These are phyloP conservation scores for Penicillium verhagenii DNA, from an alignment of 495 filamentous ascomycete species.

Conservation along the genomic window DNA sequence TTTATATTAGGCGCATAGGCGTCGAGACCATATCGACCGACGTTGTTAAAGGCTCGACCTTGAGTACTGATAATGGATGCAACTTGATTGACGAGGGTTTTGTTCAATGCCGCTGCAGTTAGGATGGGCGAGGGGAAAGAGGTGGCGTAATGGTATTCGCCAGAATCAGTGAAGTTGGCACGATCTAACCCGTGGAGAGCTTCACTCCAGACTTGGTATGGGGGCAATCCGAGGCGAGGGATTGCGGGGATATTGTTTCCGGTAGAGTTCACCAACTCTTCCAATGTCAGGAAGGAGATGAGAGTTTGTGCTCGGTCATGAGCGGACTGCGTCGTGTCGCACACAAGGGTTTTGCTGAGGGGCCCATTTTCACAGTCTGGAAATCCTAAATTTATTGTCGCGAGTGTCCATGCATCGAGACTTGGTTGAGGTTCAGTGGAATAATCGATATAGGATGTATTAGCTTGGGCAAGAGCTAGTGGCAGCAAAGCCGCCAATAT, in stretches of 20 bases:
- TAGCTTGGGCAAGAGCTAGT: slow-evolving; percentile 25
- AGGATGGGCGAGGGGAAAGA: slow-evolving; percentile 62
- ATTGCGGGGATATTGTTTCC: slow-evolving; percentile 54
- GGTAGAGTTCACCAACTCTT: slow-evolving; percentile 59
- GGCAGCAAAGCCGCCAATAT: slow-evolving; percentile 31
- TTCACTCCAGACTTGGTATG: slow-evolving; percentile 49
- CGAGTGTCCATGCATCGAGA: slow-evolving; percentile 26
- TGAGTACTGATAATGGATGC: slow-evolving; percentile 60
- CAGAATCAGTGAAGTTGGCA: slow-evolving; percentile 49
- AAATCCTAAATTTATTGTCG: slow-evolving; percentile 25
- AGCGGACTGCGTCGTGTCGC: slow-evolving; percentile 44
- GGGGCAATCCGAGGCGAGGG: slow-evolving; percentile 54
- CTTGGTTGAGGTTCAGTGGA: slow-evolving; percentile 29
- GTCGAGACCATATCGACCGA: slow-evolving; percentile 54
- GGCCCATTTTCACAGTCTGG: slow-evolving; percentile 36
- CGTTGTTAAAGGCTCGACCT: slow-evolving; percentile 67
- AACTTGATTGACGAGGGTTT: slow-evolving; percentile 56
- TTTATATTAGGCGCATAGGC: slow-evolving; percentile 72
- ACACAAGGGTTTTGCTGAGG: slow-evolving; percentile 40
- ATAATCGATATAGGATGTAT: slow-evolving; percentile 33
- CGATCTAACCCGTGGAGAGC: slow-evolving; percentile 60
- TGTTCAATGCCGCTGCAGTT: slow-evolving; percentile 60
- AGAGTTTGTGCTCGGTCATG: slow-evolving; percentile 47
- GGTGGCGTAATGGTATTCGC: slow-evolving; percentile 57
- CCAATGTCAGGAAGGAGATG: slow-evolving; percentile 45